phyloP scores from a whole-genome alignment of 1,284 basidiomycete species.

The Pseudozyma pruni region DNA sequence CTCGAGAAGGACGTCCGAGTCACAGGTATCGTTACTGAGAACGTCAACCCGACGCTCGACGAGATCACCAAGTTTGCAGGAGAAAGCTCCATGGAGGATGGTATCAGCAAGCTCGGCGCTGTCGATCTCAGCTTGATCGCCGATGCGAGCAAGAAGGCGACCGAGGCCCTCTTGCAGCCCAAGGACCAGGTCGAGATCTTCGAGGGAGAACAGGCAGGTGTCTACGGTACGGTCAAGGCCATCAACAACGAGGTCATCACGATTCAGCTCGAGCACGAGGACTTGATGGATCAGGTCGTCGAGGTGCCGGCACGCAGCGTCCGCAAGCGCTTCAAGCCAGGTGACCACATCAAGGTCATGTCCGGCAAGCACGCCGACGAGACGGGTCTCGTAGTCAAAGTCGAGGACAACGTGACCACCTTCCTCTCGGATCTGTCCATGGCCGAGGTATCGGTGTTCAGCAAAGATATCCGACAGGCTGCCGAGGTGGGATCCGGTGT shows the following conservation, averaged over 20 bases:
- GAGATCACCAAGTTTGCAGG: conserved; percentile 92
- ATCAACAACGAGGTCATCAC: conserved; percentile 88
- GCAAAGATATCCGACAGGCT: conserved; percentile 95
- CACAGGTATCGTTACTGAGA: conserved; percentile 81
- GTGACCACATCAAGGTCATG: conserved; percentile 99
- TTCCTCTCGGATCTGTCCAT: conserved; percentile 97
- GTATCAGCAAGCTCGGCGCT: conserved; percentile 53
- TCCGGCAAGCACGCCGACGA: conserved; percentile 92
- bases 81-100: conserved; percentile 54
- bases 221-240: conserved; percentile 89
- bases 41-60: conserved; percentile 93
- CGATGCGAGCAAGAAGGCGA: conserved; percentile 85
- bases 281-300: conserved; percentile 81
- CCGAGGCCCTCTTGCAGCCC: conserved; percentile 89
- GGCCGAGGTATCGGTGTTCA: conserved; percentile 96
- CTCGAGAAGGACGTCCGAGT: conserved; percentile 95
- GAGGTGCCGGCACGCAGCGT: conserved; percentile 90
- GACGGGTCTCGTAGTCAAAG: conserved; percentile 93
- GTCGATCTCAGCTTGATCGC: conserved; percentile 86
- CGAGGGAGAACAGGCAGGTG: conserved; percentile 93
- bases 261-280: conserved; percentile 78
- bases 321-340: conserved; percentile 92
- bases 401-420: conserved; percentile 83
- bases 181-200: conserved; percentile 98
- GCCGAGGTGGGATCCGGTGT: conserved; percentile 92